Evolutionary conservation across 2,329 filamentous ascomycete species (phyloP).

Genomic region (Ascochyta clinopodiicola): DNA sequence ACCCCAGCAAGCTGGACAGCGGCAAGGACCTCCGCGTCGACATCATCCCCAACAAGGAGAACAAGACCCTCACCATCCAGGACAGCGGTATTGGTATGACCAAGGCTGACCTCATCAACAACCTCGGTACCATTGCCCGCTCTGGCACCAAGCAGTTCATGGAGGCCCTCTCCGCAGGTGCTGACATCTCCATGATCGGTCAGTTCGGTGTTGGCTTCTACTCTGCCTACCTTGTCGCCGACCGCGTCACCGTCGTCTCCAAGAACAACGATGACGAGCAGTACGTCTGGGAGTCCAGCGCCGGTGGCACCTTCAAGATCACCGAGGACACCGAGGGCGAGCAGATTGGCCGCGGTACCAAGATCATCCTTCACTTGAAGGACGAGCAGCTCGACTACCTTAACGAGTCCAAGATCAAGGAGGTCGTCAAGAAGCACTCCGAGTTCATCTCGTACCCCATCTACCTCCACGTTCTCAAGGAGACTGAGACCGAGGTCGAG

Average conservation of each 20-base stretch:
- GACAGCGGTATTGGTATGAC: conserved; percentile 99
- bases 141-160: conserved; percentile 99
- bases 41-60: conserved; percentile 97
- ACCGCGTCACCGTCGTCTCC: conserved; percentile 92
- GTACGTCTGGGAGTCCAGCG: conserved; percentile 98
- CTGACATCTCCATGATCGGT: conserved; percentile 99
- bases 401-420: conserved; percentile 99
- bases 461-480: conserved; percentile 99
- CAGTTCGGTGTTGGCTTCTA: conserved; percentile 99
- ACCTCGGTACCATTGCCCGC: conserved; percentile 98
- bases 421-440: conserved; percentile 99
- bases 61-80: conserved; percentile 95
- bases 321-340: conserved; percentile 87
- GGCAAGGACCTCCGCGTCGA: conserved; percentile 99
- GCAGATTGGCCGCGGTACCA: conserved; percentile 90
- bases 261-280: conserved; percentile 99
- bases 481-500: conserved; percentile 98
- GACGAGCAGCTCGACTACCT: conserved; percentile 99
- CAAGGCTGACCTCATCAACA: conserved; percentile 99
- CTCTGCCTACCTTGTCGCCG: conserved; percentile 98
- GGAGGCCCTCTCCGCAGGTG: conserved; percentile 97
- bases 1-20: conserved; percentile 95
- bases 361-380: conserved; percentile 99
- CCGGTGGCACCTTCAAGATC: conserved; percentile 97
- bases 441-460: conserved; percentile 99